These are phyloP conservation scores for Psilocybe tampanensis DNA, from an alignment of 768 basidiomycete genomes.

Conservation along the genomic window DNA sequence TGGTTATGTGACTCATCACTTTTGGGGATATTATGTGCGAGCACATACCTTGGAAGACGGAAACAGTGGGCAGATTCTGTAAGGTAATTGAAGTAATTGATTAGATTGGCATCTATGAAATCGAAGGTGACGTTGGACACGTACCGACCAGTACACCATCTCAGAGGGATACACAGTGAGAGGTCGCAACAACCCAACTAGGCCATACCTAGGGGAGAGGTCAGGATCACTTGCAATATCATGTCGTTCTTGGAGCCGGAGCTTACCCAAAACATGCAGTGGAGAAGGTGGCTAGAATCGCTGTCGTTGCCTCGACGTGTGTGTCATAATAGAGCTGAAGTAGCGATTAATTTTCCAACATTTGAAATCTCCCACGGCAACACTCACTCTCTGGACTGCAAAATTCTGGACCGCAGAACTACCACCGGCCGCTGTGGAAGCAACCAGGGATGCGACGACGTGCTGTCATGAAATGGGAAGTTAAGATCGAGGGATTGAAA, in stretches of 20 bases:
- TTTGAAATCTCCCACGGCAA: not conserved
- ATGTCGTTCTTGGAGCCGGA: not conserved
- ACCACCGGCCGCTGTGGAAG: slow-evolving; percentile 56
- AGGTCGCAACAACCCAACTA: slow-evolving; percentile 61
- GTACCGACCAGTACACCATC: slow-evolving; percentile 62
- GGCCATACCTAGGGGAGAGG: slow-evolving; percentile 45
- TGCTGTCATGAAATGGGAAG: not conserved
- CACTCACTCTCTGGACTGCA: slow-evolving; percentile 54
- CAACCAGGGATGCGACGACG: slow-evolving; percentile 49
- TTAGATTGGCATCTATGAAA: not conserved
- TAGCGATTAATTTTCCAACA: not conserved
- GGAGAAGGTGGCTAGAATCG: slow-evolving; percentile 63
- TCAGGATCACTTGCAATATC: not conserved
- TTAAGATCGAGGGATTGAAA: no score
- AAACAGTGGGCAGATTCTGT: slow-evolving; percentile 59
- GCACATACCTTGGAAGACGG: slow-evolving; percentile 55
- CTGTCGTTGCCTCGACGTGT: slow-evolving; percentile 54
- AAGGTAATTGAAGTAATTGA: not conserved
- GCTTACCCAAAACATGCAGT: slow-evolving; percentile 63
- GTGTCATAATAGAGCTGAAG: slow-evolving; percentile 60
- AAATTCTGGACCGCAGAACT: slow-evolving; percentile 62
- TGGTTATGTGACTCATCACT: not conserved
- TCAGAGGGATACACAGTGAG: slow-evolving; percentile 64
- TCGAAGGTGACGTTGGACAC: slow-evolving; percentile 15
- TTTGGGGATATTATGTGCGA: not conserved